Base-by-base conservation (phyloP, 306 rosid genomes). In the Inga laurina region DNA sequence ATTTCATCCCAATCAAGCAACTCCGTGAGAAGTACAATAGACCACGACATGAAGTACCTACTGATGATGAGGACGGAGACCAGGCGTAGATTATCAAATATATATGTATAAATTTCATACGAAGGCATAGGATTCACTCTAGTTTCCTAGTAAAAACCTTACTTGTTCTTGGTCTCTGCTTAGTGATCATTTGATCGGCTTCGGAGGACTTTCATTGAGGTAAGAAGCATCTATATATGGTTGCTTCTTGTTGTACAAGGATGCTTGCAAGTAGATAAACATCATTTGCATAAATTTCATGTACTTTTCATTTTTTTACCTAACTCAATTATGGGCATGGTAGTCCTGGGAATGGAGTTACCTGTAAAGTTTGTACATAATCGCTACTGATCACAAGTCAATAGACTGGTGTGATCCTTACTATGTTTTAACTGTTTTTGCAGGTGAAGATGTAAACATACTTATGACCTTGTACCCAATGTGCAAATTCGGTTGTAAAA, bases 1-100 rank as follows among this genome's bases (percentile, higher is more conserved):
- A 95, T 84, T 93, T 88, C 90, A 95, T 95, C 86, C 98, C 98
- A 35, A 87, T 95, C 80, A 95, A 86, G 88, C 97, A 95, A 88
- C 88, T 95, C 61, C 90, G 98, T 1, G 99, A 95, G 86, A 95
- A 93, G 87, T 93, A 90, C 87, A 92, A 89, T 43, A 78, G 82
- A 81, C 93, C 98, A 2, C 94, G 94, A 22, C 91, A 95, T 37
- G 99, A 95, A 85, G 77, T 95, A 76, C 95, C 98, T 35, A 89
- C 88, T 21, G 95, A 89, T 19, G 95, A 89, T 19, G 94, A 87
- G 80, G 83, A 85, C 48, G 85, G 70, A 44, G 86, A 80, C 13
- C 79, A 85, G 84, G 80, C 84, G 64, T 92, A 89, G 82, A 72
- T 72, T 78, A 41, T 16, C n/a, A 2, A 4, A 18, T 52, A 6